phyloP scores from a whole-genome alignment of 805 yeast genomes.

The Barnettozyma sucrosica region DNA sequence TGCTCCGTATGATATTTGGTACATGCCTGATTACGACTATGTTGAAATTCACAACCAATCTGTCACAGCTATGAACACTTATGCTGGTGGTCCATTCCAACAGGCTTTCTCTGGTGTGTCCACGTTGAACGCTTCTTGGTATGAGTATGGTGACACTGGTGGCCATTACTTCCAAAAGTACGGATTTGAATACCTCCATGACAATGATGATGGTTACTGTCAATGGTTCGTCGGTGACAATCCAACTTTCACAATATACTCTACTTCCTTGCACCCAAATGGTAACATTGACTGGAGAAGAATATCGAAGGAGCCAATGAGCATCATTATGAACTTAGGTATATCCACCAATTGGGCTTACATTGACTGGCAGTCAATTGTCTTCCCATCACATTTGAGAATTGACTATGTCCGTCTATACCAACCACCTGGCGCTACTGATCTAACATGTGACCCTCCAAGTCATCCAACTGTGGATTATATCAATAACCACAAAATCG shows the following conservation, averaged over 20 bases:
- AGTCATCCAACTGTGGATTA: slow-evolving; percentile 42
- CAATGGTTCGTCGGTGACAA: slow-evolving; percentile 43
- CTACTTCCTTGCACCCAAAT: slow-evolving; percentile 40
- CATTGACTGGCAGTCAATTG: slow-evolving; percentile 41
- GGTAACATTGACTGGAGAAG: slow-evolving; percentile 47
- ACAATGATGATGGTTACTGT: slow-evolving; percentile 17
- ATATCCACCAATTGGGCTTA: slow-evolving; percentile 45
- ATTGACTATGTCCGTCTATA: slow-evolving; percentile 44
- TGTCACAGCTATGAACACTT: slow-evolving; percentile 39
- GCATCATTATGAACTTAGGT: slow-evolving; percentile 43
- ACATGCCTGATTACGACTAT: slow-evolving; percentile 43
- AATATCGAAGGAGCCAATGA: slow-evolving; percentile 46
- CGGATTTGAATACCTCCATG: slow-evolving; percentile 36
- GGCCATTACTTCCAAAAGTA: slow-evolving; percentile 34
- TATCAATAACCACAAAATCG: slow-evolving; percentile 35
- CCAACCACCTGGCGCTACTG: slow-evolving; percentile 38
- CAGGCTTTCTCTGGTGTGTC: slow-evolving; percentile 44
- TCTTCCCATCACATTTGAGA: slow-evolving; percentile 38
- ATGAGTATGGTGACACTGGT: slow-evolving; percentile 29
- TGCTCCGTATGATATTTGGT: slow-evolving; percentile 51
- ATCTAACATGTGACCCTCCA: slow-evolving; percentile 43
- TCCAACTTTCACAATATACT: slow-evolving; percentile 40
- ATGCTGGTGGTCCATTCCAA: slow-evolving; percentile 46
- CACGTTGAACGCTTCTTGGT: slow-evolving; percentile 42
- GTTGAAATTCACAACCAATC: slow-evolving; percentile 36